Evolutionary conservation across 495 filamentous ascomycete genomes (phyloP), one percentile per base, ranked within the genome.

Genomic region (Trichoderma erinaceum): DNA sequence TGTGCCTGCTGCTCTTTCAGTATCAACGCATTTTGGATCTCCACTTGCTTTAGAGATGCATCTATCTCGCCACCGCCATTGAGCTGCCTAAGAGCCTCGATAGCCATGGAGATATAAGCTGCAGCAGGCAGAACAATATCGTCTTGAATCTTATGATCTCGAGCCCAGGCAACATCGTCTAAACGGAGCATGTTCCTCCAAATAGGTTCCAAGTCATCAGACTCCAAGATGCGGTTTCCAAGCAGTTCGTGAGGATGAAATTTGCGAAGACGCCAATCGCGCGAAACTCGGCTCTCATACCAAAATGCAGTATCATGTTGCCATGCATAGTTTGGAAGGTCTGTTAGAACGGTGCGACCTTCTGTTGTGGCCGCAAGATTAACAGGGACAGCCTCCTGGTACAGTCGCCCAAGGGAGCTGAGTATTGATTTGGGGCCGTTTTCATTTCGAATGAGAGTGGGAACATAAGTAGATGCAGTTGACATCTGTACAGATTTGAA

Each of bases 51-150:
- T 6, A 83, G 23, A 21, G 29, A 64, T 21, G 68, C 70, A 69
- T 74, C 82, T 2, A 71, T 72, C 4, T 50, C 65, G 67, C 38
- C 70, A 68, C 15, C 32, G 4, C 70, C 70, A 0, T 72, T 74
- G 11, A 82, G 29, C 66, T 87, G 84, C 0, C 75, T 43, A 0
- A 80, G 72, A 1, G 83, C 84, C 67, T 86, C 83, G 6, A 77
- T 76, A 4, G 70, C 79, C 77, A 86, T 83, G 4, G 77, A 71
- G 1, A 84, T 74, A 66, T 82, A 84, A 0, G 77, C 83, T 16
- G 83, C 79, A 23, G 72, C 74, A 0, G 85, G 83, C 61, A 83
- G 83, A 1, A 86, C 68, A 10, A 82, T 77, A 25, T 81, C 77
- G 1, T 72, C 70, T 5, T 69, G 70, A 67, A 76, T 75, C 63